Evolutionary conservation across 495 filamentous ascomycete genomes (phyloP), one percentile per base, ranked within the genome.

Genomic region (Podospora pseudopauciseta): DNA sequence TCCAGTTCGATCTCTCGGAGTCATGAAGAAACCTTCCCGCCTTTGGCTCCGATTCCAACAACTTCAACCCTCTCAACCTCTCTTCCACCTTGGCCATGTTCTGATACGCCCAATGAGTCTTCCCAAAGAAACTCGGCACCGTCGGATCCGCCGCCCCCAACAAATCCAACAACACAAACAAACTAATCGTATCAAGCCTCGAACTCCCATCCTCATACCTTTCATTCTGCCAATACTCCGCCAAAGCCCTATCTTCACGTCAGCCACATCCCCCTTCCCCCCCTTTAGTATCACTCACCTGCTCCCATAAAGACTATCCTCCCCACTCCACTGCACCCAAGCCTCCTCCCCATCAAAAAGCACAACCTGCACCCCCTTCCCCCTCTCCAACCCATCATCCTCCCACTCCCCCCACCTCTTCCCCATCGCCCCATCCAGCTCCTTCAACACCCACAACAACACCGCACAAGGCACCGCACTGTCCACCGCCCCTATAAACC

Each of bases 311-410:
- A 96, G 78, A 4, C 91, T 94, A 78, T 99, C 95, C 0, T 79
- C 85, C 59, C 83, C 84, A 15, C 88, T 89, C 95, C 95, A 99
- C 1, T 67, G 70, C 55, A 86, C 73, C 77, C 97, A 98, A 1
- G 95, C 93, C 79, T 99, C 95, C 80, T 99, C 95, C 3, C 95
- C 95, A 77, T 99, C 95, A 26, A 99, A 77, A 63, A 98, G 86
- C 28, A 99, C 70, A 55, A 99, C 88, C 82, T 98, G 95, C 34
- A 99, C 85, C 6, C 95, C 95, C 73, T 86, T 88, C 65, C 91
- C 87, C 71, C 88, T 91, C 5, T 77, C 80, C 58, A 61, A 27
- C 58, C 39, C 32, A 44, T 49, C 76, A 28, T 80, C 83, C 67
- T 85, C 71, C 87, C 93, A 91, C 20, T 81, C 84, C 30, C 85